A percentile compares a stretch with the other conserved stretches of the same genome.
Conservation (phyloP, 2,329 filamentous ascomycete genomes). For the Talaromyces sp. region DNA sequence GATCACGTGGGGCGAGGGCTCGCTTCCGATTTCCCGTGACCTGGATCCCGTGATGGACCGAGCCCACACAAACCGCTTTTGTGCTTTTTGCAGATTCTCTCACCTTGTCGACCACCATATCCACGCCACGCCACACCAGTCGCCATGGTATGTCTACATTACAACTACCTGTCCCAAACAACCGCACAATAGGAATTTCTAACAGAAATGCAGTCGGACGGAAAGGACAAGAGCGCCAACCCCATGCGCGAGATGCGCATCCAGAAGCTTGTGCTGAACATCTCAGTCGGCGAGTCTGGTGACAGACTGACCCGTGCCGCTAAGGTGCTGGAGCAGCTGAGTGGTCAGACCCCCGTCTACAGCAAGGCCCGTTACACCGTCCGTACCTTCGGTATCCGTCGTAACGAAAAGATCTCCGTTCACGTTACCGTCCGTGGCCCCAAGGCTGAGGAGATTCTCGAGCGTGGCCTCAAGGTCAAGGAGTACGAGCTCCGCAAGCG, state of each 20-base stretch:
- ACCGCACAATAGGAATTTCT: slow-evolving; percentile 17
- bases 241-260: slow-evolving; percentile 99
- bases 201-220: slow-evolving; percentile 63
- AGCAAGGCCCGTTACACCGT: slow-evolving; percentile 99
- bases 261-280: slow-evolving; percentile 99
- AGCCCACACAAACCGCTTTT: slow-evolving; percentile 41
- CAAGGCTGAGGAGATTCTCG: slow-evolving; percentile 99
- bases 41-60: slow-evolving; percentile 21
- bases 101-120: slow-evolving; percentile 41
- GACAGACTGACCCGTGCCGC: slow-evolving; percentile 99
- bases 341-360: slow-evolving; percentile 99
- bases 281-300: slow-evolving; percentile 99
- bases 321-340: slow-evolving; percentile 99
- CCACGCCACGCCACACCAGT: slow-evolving; percentile 44
- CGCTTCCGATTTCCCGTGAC: slow-evolving; percentile 36
- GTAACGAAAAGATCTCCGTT: slow-evolving; percentile 99
- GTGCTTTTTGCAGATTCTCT: slow-evolving; percentile 35
- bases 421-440: slow-evolving; percentile 99
- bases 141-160: slow-evolving; percentile 51
- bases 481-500: slow-evolving; percentile 99
- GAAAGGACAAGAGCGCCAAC: slow-evolving; percentile 80
- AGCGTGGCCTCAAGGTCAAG: slow-evolving; percentile 99
- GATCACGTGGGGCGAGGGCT: slow-evolving; percentile 17
- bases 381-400: slow-evolving; percentile 99
- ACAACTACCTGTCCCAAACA: slow-evolving; percentile 8